These are phyloP conservation scores for Aspergillus sp. DNA, from an alignment of 2,329 filamentous ascomycete species.

Conservation along the genomic window DNA sequence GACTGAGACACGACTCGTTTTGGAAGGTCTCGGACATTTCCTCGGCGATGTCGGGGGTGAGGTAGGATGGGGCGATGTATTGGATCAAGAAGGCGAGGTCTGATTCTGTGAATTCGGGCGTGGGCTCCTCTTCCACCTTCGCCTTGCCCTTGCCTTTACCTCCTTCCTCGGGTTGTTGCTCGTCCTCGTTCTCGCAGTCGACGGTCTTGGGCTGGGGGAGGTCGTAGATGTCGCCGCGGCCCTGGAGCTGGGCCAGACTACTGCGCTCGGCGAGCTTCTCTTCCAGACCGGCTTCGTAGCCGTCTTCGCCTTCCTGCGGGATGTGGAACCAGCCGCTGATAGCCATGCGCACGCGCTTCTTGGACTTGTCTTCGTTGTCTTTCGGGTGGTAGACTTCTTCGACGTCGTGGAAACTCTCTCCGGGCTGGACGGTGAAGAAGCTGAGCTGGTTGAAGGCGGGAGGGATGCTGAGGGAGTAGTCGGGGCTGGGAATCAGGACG, in stretches of 20 bases:
- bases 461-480: conserved; percentile 79
- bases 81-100: conserved; percentile 89
- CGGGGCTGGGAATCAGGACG: conserved; percentile 77
- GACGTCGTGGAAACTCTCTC: conserved; percentile 98
- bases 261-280: conserved; percentile 87
- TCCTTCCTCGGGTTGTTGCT: conserved; percentile 31
- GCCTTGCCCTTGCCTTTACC: conserved; percentile 40
- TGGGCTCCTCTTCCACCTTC: conserved; percentile 53
- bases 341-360: conserved; percentile 78
- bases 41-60: conserved; percentile 88
- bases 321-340: conserved; percentile 99
- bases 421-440: conserved; percentile 97
- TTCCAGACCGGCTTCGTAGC: conserved; percentile 83
- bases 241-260: conserved; percentile 87
- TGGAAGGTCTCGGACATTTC: conserved; percentile 78
- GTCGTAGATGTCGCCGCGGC: conserved; percentile 88
- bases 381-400: conserved; percentile 88
- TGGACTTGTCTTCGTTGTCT: conserved; percentile 61
- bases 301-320: conserved; percentile 89
- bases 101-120: conserved; percentile 66
- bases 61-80: conserved; percentile 85
- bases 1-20: conserved; percentile 79
- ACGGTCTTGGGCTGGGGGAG: conserved; percentile 67
- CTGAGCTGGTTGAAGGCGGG: conserved; percentile 96
- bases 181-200: conserved; percentile 44